Base-by-base conservation (phyloP, 23 red algal genomes). In the Gracilaria caudata region DNA sequence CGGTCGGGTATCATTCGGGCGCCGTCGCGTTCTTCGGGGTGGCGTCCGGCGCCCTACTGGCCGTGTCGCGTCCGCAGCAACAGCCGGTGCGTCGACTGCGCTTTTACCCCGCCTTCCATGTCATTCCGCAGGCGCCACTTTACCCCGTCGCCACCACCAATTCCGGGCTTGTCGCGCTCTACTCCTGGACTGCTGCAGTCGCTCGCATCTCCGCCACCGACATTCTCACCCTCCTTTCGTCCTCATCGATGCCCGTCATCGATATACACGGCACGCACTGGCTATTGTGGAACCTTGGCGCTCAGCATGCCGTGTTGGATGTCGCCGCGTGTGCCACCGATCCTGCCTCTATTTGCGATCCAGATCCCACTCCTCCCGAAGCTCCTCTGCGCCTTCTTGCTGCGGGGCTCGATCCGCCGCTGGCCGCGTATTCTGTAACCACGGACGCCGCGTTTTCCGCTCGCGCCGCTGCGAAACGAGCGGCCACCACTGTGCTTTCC, bases 391-490 rank as follows among this genome's bases (percentile, higher is more conserved):
- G 81, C 36, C 43, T 93, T 20, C 63, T 86, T 30, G 40, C 72
- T 12, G 79, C 74, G 7, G 90, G 90, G 0, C 38, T 77, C 19
- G 38, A 65, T 35, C 90, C 90, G 21, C 76, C 90, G 38, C 66
- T 93, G 12, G 90, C 57, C 13, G 90, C 90, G 19, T 93, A 86
- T 63, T 85, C 90, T 6, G 71, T 77, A 21, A 77, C 64, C 35
- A 71, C 64, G 4, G 75, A 77, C 39, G 65, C 64, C 12, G 81
- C 80, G n/a, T 93, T 93, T 58, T 93, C 90, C 30, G 90, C 90
- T 40, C 79, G 80, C 32, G 81, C 63, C 56, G 90, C 78, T 32
- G 90, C 90, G 20, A 73, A 71, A 38, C 73, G 73, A 4, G 90
- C 82, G 36, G 90, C 90, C 7, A 64, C 53, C 21, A 54, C 80